phyloP scores from a whole-genome alignment of 768 basidiomycete species.

The Boletellus emodensis region DNA sequence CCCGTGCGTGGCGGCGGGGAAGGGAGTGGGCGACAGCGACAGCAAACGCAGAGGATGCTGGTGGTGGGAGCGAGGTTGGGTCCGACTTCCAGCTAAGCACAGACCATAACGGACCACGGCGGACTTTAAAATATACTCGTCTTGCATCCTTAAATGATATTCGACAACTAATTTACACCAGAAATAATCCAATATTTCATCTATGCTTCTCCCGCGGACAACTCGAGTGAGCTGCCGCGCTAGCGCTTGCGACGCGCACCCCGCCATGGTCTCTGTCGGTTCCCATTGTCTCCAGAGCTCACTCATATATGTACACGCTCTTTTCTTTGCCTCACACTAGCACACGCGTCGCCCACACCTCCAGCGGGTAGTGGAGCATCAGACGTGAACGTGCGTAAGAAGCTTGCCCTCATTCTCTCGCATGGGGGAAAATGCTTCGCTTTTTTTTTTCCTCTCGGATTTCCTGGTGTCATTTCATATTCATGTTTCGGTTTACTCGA shows the following conservation, averaged over 20 bases:
- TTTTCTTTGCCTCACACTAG: background rate
- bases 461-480: slow-evolving; percentile 6
- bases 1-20: slow-evolving; percentile 48
- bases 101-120: slow-evolving; percentile 33
- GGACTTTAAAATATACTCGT: slow-evolving; percentile 30
- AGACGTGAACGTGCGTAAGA: slow-evolving; percentile 25
- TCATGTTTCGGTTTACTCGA: background rate
- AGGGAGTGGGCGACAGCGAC: slow-evolving; percentile 30
- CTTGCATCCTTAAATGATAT: slow-evolving; percentile 19
- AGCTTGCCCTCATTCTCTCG: slow-evolving; percentile 16
- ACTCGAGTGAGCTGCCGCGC: no score
- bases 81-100: slow-evolving; percentile 40
- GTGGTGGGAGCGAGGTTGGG: slow-evolving; percentile 58
- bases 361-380: slow-evolving; percentile 17
- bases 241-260: no score
- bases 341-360: slow-evolving; percentile 17
- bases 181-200: background rate
- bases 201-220: no score
- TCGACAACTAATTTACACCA: slow-evolving; percentile 14
- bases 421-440: slow-evolving; percentile 11
- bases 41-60: slow-evolving; percentile 40
- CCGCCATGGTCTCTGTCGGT: background rate
- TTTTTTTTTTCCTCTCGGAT: slow-evolving; percentile 6
- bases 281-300: background rate
- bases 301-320: no score